Evolutionary conservation across 345 rosid genomes (phyloP).

Genomic region (Lumnitzera racemosa): DNA sequence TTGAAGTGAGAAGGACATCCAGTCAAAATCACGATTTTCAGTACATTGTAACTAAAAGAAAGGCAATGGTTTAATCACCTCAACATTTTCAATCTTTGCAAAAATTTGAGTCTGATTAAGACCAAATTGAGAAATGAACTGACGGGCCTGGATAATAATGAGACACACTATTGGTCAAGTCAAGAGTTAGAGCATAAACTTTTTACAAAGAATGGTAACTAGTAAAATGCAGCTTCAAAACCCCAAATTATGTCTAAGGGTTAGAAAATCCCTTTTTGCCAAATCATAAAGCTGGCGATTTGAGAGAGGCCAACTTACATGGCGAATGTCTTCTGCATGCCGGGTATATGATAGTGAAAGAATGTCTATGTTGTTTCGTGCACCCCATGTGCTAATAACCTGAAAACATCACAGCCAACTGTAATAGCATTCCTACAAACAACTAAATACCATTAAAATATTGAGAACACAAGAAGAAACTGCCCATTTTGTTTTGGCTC

Average conservation of each 20-base stretch:
- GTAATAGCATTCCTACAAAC: neutral
- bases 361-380: constrained; percentile 51
- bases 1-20: neutral
- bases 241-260: no score
- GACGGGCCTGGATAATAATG: constrained; percentile 41
- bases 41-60: neutral
- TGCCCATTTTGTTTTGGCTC: no score
- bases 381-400: constrained; percentile 76
- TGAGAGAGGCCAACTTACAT: constrained; percentile 28
- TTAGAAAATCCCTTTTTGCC: neutral
- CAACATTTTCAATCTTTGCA: constrained; percentile 62
- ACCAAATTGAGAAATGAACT: constrained; percentile 41
- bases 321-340: constrained; percentile 62
- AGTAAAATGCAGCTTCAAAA: no score
- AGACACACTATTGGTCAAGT: constrained; percentile 6
- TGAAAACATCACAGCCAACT: constrained; percentile 14
- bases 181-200: no score
- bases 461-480: neutral
- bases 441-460: neutral
- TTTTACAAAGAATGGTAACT: neutral
- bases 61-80: constrained; percentile 25
- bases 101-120: constrained; percentile 55
- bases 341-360: constrained; percentile 59
- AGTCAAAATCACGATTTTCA: neutral
- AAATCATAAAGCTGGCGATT: neutral